These are phyloP conservation scores for Alternaria novae-zelandiae DNA, from an alignment of 2,329 filamentous ascomycete genomes.

Conservation along the genomic window DNA sequence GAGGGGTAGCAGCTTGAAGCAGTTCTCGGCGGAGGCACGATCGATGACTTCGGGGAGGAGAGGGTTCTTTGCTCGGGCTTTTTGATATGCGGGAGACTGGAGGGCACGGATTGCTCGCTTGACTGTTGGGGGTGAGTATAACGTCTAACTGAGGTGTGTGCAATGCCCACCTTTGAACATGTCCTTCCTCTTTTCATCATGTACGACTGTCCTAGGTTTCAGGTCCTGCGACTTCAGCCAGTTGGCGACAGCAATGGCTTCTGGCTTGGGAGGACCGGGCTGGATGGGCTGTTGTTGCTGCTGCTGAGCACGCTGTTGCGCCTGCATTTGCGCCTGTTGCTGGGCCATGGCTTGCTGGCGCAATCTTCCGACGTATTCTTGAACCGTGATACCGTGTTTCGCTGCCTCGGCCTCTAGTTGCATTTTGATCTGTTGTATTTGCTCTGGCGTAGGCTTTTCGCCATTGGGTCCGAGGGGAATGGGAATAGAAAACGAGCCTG, in stretches of 20 bases:
- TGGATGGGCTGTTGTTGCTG: slow-evolving; percentile 68
- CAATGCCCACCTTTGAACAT: slow-evolving; percentile 82
- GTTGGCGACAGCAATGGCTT: slow-evolving; percentile 85
- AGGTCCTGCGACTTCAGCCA: slow-evolving; percentile 85
- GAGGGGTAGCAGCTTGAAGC: slow-evolving; percentile 92
- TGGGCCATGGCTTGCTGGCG: slow-evolving; percentile 62
- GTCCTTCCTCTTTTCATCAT: slow-evolving; percentile 95
- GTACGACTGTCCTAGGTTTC: slow-evolving; percentile 88
- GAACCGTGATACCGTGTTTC: slow-evolving; percentile 83
- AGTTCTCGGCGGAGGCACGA: slow-evolving; percentile 86
- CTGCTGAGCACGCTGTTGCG: slow-evolving; percentile 30
- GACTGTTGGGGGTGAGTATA: slow-evolving; percentile 61
- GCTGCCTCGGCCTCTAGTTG: slow-evolving; percentile 83
- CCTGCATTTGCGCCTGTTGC: slow-evolving; percentile 53
- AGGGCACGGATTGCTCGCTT: slow-evolving; percentile 94
- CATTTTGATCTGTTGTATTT: slow-evolving; percentile 83
- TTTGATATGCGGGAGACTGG: slow-evolving; percentile 86
- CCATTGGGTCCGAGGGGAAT: slow-evolving; percentile 42
- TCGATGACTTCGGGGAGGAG: slow-evolving; percentile 87
- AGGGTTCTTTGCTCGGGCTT: slow-evolving; percentile 87
- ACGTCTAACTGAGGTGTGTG: neutral
- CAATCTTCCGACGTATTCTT: slow-evolving; percentile 73
- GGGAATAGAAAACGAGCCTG: slow-evolving; percentile 24
- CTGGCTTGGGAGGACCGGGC: slow-evolving; percentile 83
- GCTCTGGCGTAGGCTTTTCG: slow-evolving; percentile 75